phyloP scores from a whole-genome alignment of 2,329 filamentous ascomycete species.

The Ceratocystis eucalypticola region DNA sequence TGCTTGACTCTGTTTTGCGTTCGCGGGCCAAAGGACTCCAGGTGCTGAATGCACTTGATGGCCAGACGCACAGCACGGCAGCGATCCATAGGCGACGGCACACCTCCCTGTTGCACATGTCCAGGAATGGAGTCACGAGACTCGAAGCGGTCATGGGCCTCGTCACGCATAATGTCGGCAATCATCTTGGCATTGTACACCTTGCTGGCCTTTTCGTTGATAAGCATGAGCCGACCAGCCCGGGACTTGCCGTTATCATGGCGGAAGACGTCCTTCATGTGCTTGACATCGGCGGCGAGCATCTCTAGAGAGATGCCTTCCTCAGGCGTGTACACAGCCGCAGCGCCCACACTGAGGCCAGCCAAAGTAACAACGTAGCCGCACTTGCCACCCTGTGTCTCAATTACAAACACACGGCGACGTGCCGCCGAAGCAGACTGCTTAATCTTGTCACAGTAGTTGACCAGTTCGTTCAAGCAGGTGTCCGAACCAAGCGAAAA shows the following conservation, averaged over 20 bases:
- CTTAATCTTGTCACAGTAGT: constrained; percentile 94
- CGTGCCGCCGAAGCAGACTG: constrained; percentile 91
- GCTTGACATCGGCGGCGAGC: constrained; percentile 78
- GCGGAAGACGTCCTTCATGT: constrained; percentile 72
- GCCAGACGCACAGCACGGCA: constrained; percentile 82
- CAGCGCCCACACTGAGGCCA: constrained; percentile 79
- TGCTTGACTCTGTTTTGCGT: constrained; percentile 53
- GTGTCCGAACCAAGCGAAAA: constrained; percentile 96
- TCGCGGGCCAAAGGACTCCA: constrained; percentile 62
- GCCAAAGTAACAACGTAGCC: constrained; percentile 88
- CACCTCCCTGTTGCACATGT: constrained; percentile 87
- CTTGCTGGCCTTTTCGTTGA: constrained; percentile 85
- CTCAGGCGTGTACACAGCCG: constrained; percentile 91
- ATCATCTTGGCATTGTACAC: constrained; percentile 90
- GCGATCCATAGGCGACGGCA: constrained; percentile 90
- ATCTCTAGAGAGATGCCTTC: constrained; percentile 90
- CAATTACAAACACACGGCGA: constrained; percentile 89
- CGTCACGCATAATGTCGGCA: constrained; percentile 88
- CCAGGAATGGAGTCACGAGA: constrained; percentile 82
- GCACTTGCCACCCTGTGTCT: constrained; percentile 89
- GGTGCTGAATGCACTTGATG: constrained; percentile 85
- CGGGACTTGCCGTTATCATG: constrained; percentile 77
- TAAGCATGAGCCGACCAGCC: constrained; percentile 86
- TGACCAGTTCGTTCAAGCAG: constrained; percentile 85
- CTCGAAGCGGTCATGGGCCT: constrained; percentile 84